Conservation (phyloP, 2,329 filamentous ascomycete species). For the Alternaria alternata region DNA sequence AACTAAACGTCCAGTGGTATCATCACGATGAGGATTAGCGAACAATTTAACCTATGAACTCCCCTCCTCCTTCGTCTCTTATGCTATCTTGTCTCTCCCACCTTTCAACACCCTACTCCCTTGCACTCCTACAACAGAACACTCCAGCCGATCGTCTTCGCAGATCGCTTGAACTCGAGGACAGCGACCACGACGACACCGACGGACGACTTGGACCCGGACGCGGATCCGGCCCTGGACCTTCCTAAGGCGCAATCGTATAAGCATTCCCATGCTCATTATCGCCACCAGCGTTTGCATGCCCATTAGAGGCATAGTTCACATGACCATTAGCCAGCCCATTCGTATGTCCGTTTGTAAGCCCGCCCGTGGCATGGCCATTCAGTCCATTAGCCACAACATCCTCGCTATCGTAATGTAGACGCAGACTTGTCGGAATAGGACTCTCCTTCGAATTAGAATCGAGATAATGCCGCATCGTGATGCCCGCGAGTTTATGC, state of each 20-base stretch:
- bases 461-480: constrained; percentile 60
- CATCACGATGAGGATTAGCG: not conserved
- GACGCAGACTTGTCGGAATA: constrained; percentile 39
- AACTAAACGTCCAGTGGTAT: constrained; percentile 1
- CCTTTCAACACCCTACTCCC: not conserved
- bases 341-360: constrained; percentile 8
- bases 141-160: not conserved
- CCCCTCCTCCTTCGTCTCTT: too few relatives aligned
- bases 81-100: not conserved
- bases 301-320: constrained; percentile 15
- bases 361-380: not conserved
- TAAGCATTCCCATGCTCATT: constrained; percentile 24
- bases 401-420: constrained; percentile 36
- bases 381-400: not conserved
- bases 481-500: constrained; percentile 58
- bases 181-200: not conserved
- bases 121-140: not conserved
- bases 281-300: constrained; percentile 21
- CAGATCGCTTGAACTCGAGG: not conserved
- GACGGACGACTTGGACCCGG: not conserved
- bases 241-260: constrained; percentile 24
- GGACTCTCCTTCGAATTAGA: constrained; percentile 57
- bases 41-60: not conserved
- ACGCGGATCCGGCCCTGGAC: not conserved
- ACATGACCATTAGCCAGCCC: constrained; percentile 8